phyloP scores from a whole-genome alignment of 225 moss, liverwort and hornwort species.

The Ulota crispa region DNA sequence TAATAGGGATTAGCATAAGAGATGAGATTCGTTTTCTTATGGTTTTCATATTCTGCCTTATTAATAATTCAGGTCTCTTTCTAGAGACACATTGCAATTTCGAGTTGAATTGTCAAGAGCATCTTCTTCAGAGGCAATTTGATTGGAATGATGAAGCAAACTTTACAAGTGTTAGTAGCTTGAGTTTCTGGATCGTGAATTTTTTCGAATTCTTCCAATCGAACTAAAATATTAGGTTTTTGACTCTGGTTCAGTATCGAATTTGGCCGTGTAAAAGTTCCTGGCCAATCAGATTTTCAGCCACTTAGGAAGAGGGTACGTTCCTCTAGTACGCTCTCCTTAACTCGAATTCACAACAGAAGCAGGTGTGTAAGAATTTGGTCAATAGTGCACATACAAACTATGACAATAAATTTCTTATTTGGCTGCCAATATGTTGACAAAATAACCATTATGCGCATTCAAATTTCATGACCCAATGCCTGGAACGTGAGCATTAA shows the following conservation, averaged over 20 bases:
- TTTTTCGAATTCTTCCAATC: neutral
- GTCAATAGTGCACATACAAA: neutral
- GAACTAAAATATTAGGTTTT: conserved; percentile 14
- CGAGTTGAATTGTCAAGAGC: neutral
- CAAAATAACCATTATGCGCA: neutral
- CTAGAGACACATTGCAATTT: neutral
- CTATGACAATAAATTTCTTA: neutral
- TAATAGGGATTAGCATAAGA: neutral
- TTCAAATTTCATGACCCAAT: neutral
- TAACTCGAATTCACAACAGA: neutral
- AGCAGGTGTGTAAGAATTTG: neutral
- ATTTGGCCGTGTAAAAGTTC: conserved; percentile 45
- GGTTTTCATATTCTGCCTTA: neutral
- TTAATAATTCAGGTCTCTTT: neutral
- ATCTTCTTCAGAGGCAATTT: neutral
- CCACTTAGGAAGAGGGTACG: conserved; percentile 34
- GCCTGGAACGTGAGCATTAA: neutral
- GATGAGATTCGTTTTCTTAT: neutral
- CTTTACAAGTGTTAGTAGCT: neutral
- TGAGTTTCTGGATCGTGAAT: neutral
- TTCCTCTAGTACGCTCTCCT: neutral
- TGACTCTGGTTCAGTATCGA: conserved; percentile 38
- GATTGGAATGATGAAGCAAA: neutral
- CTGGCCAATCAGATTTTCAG: conserved; percentile 31
- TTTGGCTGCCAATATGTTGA: neutral